Conservation (phyloP, 306 rosid species). For the Hylodesmum podocarpum region DNA sequence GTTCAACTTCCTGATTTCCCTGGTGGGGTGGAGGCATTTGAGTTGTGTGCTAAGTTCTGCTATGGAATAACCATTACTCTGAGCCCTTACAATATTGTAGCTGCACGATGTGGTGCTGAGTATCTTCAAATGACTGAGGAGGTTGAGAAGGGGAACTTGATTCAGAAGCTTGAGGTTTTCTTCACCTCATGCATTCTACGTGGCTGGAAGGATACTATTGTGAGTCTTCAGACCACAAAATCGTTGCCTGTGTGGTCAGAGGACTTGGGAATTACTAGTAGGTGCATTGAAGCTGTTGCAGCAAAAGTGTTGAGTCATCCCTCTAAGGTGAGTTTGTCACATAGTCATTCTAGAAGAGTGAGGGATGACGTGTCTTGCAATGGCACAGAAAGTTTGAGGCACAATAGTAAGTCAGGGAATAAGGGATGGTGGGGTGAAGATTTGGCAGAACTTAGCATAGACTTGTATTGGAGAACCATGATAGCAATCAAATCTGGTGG, state of each 20-base stretch:
- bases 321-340: slow-evolving; percentile 71
- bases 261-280: slow-evolving; percentile 73
- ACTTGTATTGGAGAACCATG: slow-evolving; percentile 93
- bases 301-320: slow-evolving; percentile 74
- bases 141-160: slow-evolving; percentile 87
- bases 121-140: slow-evolving; percentile 95
- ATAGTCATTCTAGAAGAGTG: slow-evolving; percentile 70
- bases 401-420: slow-evolving; percentile 43
- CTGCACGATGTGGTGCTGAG: slow-evolving; percentile 86
- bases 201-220: slow-evolving; percentile 94
- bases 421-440: slow-evolving; percentile 99
- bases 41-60: slow-evolving; percentile 93
- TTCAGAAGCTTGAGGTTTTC: slow-evolving; percentile 85
- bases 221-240: slow-evolving; percentile 85
- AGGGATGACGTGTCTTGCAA: slow-evolving; percentile 78
- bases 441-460: slow-evolving; percentile 87
- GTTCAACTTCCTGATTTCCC: slow-evolving; percentile 89
- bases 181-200: slow-evolving; percentile 83
- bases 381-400: slow-evolving; percentile 62
- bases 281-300: slow-evolving; percentile 83
- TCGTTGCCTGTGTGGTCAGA: slow-evolving; percentile 76
- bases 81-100: slow-evolving; percentile 90
- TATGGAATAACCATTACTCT: slow-evolving; percentile 87
- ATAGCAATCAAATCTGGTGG: slow-evolving; percentile 83
- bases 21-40: slow-evolving; percentile 84